Percentiles rank a stretch among this genome's conserved stretches.
Conservation (phyloP, 148 eudicot genomes). For the Amaranthus palmeri region DNA sequence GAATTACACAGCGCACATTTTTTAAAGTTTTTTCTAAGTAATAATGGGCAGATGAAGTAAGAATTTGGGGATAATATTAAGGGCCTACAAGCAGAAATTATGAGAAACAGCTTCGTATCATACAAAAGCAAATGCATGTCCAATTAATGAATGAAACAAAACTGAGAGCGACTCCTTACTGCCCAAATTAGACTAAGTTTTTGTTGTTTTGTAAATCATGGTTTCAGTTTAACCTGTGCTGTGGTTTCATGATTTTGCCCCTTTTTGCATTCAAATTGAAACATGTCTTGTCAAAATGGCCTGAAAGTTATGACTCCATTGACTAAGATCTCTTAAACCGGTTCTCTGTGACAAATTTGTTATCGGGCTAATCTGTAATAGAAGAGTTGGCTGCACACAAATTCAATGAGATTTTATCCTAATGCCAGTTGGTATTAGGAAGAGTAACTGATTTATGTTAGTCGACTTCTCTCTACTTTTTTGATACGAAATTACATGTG, state of each 20-base stretch:
- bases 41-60: not conserved
- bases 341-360: too few relatives aligned
- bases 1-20: too few relatives aligned
- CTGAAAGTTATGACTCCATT: not conserved
- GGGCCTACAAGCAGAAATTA: not conserved
- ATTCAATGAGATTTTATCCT: too few relatives aligned
- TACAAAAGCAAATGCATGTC: slow-evolving; percentile 1
- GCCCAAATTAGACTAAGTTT: slow-evolving; percentile 1
- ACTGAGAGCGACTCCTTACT: not conserved
- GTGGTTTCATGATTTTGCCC: too few relatives aligned
- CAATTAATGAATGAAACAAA: slow-evolving; percentile 24
- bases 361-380: too few relatives aligned
- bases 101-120: not conserved
- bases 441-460: too few relatives aligned
- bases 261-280: not conserved
- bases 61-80: not conserved
- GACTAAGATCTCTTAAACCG: not conserved
- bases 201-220: slow-evolving; percentile 18
- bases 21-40: too few relatives aligned
- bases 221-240: not conserved
- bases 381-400: too few relatives aligned
- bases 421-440: too few relatives aligned
- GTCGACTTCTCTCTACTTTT: too few relatives aligned
- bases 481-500: too few relatives aligned
- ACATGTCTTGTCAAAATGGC: not conserved